Evolutionary conservation across 257 asterid genomes (phyloP), one percentile per base, ranked within the genome.

Genomic region (Paraleonurus japonicus): DNA sequence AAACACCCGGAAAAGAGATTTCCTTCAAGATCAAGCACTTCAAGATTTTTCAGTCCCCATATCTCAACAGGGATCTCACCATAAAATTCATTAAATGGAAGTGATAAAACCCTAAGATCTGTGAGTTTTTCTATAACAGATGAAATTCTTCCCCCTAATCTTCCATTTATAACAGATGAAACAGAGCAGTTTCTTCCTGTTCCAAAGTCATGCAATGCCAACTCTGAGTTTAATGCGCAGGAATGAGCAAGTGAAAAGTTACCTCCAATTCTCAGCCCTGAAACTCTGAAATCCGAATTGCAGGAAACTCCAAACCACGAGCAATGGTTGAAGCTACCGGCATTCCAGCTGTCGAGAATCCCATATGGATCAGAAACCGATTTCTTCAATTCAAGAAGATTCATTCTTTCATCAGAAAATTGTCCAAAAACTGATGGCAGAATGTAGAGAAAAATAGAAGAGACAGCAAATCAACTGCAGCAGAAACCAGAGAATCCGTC

Each of bases 1-100:
- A 85, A 77, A 35, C 78, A 28, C 19, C 85, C 89, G 9, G 13
- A 32, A 17, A 82, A 35, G 35, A 6, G 13, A 67, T 82, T 82
- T 64, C 85, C 83, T 78, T 82, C 85, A 24, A 85, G 87, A 80
- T 85, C 87, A 73, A 85, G 81, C 24, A 80, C 85, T 70, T 73
- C 72, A 32, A 82, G 84, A 70, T 78, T 75, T 50, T 45, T 61
- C 73, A 85, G 13, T 33, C 79, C 69, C 80, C 80, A 82, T 11
- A 85, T 67, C 72, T 74, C 79, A 26, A 51, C 63, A 73, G 83
- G 87, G 27, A 85, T 72, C 73, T 73, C 76, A 58, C 89, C 85
- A 73, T 15, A 53, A 68, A 85, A 58, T 33, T 60, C 81, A 76
- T 85, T 75, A 59, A 70, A 85, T 8, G 85, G 82, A 61, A 85